Percentiles rank a stretch among this genome's conserved stretches.
phyloP scores from a whole-genome alignment of 2,329 filamentous ascomycete genomes.

The Lithohypha guttulata region DNA sequence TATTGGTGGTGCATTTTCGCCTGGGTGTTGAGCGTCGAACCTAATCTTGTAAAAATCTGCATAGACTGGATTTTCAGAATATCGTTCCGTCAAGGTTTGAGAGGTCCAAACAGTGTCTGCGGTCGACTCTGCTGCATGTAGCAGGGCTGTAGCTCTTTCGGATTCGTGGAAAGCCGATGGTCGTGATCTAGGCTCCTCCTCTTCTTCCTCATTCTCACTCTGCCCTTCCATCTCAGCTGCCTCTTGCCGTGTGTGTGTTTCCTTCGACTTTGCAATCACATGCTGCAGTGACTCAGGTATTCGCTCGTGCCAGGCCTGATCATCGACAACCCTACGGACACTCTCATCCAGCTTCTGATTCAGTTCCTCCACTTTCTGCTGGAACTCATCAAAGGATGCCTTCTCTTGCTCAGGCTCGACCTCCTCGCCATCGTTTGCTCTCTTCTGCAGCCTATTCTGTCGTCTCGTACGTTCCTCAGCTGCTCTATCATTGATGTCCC shows the following conservation, averaged over 20 bases:
- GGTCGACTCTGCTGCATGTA: slow-evolving; percentile 22
- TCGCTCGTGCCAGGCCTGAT: slow-evolving; percentile 36
- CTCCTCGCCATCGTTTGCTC: slow-evolving; percentile 12
- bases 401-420: slow-evolving; percentile 28
- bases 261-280: slow-evolving; percentile 30
- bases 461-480: slow-evolving; percentile 10
- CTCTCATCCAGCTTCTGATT: slow-evolving; percentile 47
- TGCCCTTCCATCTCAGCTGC: slow-evolving; percentile 27
- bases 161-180: slow-evolving; percentile 3
- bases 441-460: slow-evolving; percentile 10
- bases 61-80: slow-evolving; percentile 51
- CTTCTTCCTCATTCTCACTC: slow-evolving; percentile 30
- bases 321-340: slow-evolving; percentile 50
- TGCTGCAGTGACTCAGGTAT: slow-evolving; percentile 35
- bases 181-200: slow-evolving; percentile 29
- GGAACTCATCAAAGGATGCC: slow-evolving; percentile 30
- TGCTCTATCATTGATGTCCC: slow-evolving; percentile 9
- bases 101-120: slow-evolving; percentile 15
- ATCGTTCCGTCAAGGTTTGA: slow-evolving; percentile 32
- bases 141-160: slow-evolving; percentile 12
- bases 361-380: slow-evolving; percentile 39
- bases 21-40: slow-evolving; percentile 48
- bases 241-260: slow-evolving; percentile 24
- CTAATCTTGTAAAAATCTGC: slow-evolving; percentile 50
- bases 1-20: slow-evolving; percentile 42